Conservation (phyloP, 306 rosid species). For the Trifolium pratense region DNA sequence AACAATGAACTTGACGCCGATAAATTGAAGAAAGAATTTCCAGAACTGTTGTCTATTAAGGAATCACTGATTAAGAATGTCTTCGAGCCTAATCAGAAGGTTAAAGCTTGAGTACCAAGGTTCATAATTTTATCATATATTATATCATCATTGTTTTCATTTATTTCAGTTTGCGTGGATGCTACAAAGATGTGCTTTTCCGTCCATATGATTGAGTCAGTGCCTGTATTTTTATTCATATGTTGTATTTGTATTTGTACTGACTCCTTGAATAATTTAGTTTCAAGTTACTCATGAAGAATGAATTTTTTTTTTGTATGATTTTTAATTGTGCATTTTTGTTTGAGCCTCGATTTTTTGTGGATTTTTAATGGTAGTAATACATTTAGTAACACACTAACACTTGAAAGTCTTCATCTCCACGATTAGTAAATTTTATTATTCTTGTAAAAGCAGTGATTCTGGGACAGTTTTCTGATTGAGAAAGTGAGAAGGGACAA, state of each 20-base stretch:
- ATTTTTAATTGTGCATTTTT: background rate
- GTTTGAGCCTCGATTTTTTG: conserved; percentile 3
- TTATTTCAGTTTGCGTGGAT: conserved; percentile 44
- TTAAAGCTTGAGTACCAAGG: conserved; percentile 45
- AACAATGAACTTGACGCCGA: conserved; percentile 77
- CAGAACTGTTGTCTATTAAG: conserved; percentile 76
- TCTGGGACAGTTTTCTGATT: background rate
- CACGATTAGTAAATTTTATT: too few relatives aligned
- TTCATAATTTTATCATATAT: conserved; percentile 31
- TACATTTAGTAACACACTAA: background rate
- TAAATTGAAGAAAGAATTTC: conserved; percentile 77
- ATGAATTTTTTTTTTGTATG: conserved; percentile 10
- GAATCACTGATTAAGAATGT: conserved; percentile 79
- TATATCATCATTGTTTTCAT: conserved; percentile 35
- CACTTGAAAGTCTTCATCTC: too few relatives aligned
- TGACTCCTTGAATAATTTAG: conserved; percentile 50
- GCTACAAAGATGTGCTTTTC: conserved; percentile 22
- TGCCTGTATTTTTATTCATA: conserved; percentile 43
- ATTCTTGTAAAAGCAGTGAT: background rate
- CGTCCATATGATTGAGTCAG: conserved; percentile 9
- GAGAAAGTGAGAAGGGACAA: conserved; percentile 13
- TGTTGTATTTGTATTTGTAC: conserved; percentile 45
- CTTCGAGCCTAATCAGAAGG: conserved; percentile 79
- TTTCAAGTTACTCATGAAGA: conserved; percentile 33
- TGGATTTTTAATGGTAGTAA: background rate